Conservation (phyloP, 2,329 filamentous ascomycete genomes). For the Pestalotiopsis sp. region DNA sequence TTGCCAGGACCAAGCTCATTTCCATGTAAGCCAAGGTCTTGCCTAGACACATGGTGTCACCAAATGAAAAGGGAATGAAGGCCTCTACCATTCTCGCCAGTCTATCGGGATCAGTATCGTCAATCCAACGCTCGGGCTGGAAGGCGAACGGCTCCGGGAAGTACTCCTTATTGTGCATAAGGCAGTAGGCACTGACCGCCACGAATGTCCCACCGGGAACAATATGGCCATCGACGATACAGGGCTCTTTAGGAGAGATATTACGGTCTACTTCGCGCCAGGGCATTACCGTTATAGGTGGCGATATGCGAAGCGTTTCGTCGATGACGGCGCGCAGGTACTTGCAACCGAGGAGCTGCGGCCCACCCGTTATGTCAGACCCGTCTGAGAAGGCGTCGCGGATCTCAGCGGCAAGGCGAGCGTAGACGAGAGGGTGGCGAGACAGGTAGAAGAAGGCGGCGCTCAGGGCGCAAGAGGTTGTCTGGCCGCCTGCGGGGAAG, state of each 20-base stretch:
- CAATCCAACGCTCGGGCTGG: constrained; percentile 34
- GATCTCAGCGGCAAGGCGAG: constrained; percentile 29
- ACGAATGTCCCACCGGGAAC: constrained; percentile 34
- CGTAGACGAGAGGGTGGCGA: constrained; percentile 25
- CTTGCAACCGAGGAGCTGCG: constrained; percentile 31
- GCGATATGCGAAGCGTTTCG: constrained; percentile 45
- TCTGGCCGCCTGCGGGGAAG: constrained; percentile 23
- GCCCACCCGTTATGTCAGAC: constrained; percentile 23
- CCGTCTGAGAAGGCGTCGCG: constrained; percentile 31
- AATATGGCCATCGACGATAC: constrained; percentile 22
- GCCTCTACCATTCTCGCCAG: neutral
- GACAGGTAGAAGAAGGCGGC: constrained; percentile 36
- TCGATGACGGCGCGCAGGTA: constrained; percentile 48
- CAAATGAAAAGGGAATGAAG: constrained; percentile 33
- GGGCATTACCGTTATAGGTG: constrained; percentile 36
- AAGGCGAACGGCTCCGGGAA: constrained; percentile 27
- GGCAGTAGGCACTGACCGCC: constrained; percentile 31
- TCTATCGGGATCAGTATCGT: constrained; percentile 4
- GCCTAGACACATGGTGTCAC: constrained; percentile 34
- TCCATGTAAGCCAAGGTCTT: constrained; percentile 26
- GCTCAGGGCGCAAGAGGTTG: constrained; percentile 30
- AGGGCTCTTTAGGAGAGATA: neutral
- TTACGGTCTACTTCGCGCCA: constrained; percentile 25
- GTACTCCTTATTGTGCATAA: constrained; percentile 33
- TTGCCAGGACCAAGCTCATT: constrained; percentile 19